Evolutionary conservation across 2,329 filamentous ascomycete species (phyloP).

Genomic region (Pseudopithomyces chartarum): DNA sequence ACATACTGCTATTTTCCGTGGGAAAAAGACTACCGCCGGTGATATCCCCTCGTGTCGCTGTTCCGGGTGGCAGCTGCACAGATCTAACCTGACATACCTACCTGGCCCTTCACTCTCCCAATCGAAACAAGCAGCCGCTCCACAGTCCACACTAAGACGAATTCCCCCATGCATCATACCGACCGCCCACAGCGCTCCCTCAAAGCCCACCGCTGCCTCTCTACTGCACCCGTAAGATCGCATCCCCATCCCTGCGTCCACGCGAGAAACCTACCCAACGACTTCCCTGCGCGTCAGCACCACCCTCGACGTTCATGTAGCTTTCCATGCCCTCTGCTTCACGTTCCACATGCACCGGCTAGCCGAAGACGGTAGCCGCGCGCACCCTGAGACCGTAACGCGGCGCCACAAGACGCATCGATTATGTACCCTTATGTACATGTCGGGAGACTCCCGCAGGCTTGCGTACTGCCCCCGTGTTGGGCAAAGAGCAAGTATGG

Average conservation of each 20-base stretch:
- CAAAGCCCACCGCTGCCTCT: background rate
- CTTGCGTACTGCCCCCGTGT: background rate
- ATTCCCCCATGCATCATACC: background rate
- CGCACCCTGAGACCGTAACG: background rate
- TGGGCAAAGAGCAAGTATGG: background rate
- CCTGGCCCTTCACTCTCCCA: too few species aligned
- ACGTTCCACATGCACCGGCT: conserved; percentile 3
- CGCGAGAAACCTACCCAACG: conserved; percentile 9
- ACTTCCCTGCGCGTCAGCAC: conserved; percentile 2
- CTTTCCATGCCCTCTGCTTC: conserved; percentile 1
- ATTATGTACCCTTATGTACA: background rate
- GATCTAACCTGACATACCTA: too few species aligned
- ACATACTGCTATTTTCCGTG: background rate
- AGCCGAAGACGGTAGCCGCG: conserved; percentile 7
- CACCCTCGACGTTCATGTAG: background rate
- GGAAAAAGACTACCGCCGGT: background rate
- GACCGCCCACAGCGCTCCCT: background rate
- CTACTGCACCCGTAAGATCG: background rate
- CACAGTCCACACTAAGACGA: too few species aligned
- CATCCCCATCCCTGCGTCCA: background rate
- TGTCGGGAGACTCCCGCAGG: conserved; percentile 4
- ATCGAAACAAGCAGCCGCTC: too few species aligned
- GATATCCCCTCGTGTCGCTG: too few species aligned
- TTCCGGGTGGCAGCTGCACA: too few species aligned
- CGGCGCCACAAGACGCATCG: background rate